Conservation (phyloP, 768 basidiomycete species). For the Hygrocybe punicea region DNA sequence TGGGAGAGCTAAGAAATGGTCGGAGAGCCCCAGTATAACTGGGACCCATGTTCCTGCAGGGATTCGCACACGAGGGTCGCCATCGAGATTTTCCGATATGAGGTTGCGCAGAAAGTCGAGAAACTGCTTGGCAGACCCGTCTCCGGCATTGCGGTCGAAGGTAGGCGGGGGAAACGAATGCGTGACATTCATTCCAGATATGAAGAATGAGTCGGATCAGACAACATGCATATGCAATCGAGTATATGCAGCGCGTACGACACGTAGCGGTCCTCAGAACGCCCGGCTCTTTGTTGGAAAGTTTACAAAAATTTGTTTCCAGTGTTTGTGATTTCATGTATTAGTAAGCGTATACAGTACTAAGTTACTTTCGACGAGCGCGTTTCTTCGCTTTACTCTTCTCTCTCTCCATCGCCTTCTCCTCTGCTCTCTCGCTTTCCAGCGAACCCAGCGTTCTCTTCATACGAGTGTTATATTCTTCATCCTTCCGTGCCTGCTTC, state of each 20-base stretch:
- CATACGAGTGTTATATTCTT: slow-evolving; percentile 75
- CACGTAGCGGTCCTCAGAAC: too few species aligned
- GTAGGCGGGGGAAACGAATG: slow-evolving; percentile 29
- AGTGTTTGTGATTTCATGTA: not conserved
- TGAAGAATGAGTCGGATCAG: not conserved
- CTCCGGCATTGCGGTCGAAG: slow-evolving; percentile 28
- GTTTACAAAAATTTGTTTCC: too few species aligned
- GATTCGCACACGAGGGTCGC: slow-evolving; percentile 28
- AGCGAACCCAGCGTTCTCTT: slow-evolving; percentile 73
- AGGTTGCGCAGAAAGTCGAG: slow-evolving; percentile 43
- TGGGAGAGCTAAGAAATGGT: slow-evolving; percentile 58
- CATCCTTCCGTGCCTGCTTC: slow-evolving; percentile 83
- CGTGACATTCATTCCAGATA: slow-evolving; percentile 11
- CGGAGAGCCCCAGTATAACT: slow-evolving; percentile 50
- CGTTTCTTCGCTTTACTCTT: slow-evolving; percentile 74
- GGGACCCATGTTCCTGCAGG: slow-evolving; percentile 44
- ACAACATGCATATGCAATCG: not conserved
- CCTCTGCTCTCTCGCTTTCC: slow-evolving; percentile 88
- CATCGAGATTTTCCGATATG: slow-evolving; percentile 35
- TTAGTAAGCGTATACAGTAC: too few species aligned
- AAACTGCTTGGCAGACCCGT: slow-evolving; percentile 38
- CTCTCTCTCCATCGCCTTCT: slow-evolving; percentile 87
- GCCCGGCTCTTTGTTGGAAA: too few species aligned
- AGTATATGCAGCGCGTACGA: not conserved
- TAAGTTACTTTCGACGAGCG: slow-evolving; percentile 64